A percentile compares a stretch with the other conserved stretches of the same genome.
Conservation (phyloP, 1,284 basidiomycete species). For the Dichomitus squalens region DNA sequence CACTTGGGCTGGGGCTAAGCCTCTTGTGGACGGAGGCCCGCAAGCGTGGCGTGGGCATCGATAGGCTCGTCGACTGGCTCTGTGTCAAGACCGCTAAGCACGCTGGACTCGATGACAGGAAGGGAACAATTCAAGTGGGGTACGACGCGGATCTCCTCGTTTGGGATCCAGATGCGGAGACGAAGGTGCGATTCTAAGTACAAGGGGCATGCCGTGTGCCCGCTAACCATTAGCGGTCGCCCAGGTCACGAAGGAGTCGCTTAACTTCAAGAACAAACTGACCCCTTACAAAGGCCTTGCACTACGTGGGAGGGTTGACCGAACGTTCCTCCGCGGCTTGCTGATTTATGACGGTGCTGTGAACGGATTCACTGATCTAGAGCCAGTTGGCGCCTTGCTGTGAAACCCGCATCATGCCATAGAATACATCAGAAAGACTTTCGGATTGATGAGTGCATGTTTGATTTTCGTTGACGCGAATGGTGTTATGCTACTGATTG, state of each 20-base stretch:
- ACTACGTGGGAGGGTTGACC: constrained; percentile 70
- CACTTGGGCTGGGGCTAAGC: constrained; percentile 85
- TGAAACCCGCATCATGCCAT: background rate
- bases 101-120: constrained; percentile 67
- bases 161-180: constrained; percentile 75
- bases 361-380: constrained; percentile 37
- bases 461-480: background rate
- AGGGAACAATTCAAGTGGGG: constrained; percentile 75
- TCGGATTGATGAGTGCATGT: background rate
- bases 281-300: constrained; percentile 83
- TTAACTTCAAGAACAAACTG: constrained; percentile 92
- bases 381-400: constrained; percentile 37
- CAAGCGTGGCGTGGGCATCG: constrained; percentile 60
- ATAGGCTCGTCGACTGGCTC: constrained; percentile 75
- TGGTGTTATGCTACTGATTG: background rate
- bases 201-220: background rate
- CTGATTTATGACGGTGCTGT: constrained; percentile 59
- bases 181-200: constrained; percentile 47
- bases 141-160: constrained; percentile 85
- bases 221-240: background rate
- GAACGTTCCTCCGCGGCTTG: constrained; percentile 77
- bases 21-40: constrained; percentile 82
- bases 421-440: background rate
- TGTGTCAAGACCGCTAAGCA: constrained; percentile 74
- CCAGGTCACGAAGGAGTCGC: constrained; percentile 70